Base-by-base conservation (phyloP, 495 filamentous ascomycete genomes). In the Aspergillus taichungensis region DNA sequence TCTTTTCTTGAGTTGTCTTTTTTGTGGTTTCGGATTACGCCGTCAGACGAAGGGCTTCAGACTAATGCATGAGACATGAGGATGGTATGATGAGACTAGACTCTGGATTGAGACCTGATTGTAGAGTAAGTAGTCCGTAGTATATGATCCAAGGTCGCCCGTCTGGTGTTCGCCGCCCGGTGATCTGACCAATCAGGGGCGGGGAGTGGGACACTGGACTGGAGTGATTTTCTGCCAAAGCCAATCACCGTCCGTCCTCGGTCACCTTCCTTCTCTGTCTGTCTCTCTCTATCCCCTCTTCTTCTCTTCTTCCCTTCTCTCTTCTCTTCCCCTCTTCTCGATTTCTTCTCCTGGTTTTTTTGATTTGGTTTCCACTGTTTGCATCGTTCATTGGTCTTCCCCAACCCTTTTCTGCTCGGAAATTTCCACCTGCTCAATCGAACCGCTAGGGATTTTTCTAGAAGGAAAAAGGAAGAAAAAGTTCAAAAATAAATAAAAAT, bases 31-130 rank as follows among this genome's bases (percentile, higher is more conserved):
- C 18, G 18, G 18, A 24, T 24, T 37, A 24, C 37, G 30, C 33
- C 32, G 50, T 42, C 37, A 42, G 38, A 34, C 52, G 48, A 57
- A 34, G 55, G 55, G 42, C 49, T 60, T 56, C 53, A 45, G 53
- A 54, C 46, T 56, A 46, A 52, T 53, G 48, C 53, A 60, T 56
- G 56, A 56, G 53, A 50, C 49, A 47, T 49, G 54, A 57, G 41
- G 47, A 36, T 29, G 24, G 38, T 47, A 42, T 57, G 47, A 53
- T 42, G 47, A 53, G 18, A 24, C 18, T 24, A 2, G 18, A 24
- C 18, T 24, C 4, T 24, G n/a, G n/a, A n/a, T n/a, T n/a, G n/a
- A n/a, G n/a, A n/a, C n/a, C n/a, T n/a, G n/a, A 24, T 24, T 24
- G 18, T 24, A 24, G 18, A 24, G 18, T 24, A 24, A 4, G 4